Percentiles rank a stretch among this genome's conserved stretches.
phyloP scores from a whole-genome alignment of 345 rosid genomes.

The Salix purpurea region DNA sequence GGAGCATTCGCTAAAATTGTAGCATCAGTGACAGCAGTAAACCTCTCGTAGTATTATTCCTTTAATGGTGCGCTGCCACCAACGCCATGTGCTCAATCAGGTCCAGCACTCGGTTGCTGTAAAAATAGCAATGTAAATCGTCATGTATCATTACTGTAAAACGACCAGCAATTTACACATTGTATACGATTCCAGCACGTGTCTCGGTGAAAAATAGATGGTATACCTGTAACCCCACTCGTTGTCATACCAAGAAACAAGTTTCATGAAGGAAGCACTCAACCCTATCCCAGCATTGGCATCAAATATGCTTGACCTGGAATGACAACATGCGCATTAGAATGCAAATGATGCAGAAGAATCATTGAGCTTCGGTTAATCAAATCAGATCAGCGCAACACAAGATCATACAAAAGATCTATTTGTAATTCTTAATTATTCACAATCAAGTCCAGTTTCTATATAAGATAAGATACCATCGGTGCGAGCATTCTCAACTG shows the following conservation, averaged over 20 bases:
- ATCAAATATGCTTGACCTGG: constrained; percentile 96
- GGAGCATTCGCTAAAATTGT: background rate
- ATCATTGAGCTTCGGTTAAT: background rate
- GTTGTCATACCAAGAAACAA: constrained; percentile 94
- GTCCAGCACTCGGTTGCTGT: constrained; percentile 96
- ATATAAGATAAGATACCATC: no score
- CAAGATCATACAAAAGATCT: background rate
- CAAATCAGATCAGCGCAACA: background rate
- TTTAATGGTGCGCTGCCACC: constrained; percentile 56
- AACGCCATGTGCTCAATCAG: constrained; percentile 92
- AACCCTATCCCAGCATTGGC: constrained; percentile 97
- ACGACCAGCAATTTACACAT: no score
- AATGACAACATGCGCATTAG: background rate
- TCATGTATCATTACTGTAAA: background rate
- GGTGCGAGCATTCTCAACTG: background rate
- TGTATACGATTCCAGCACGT: background rate
- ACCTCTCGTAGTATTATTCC: background rate
- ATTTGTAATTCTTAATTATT: background rate
- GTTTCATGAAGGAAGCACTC: constrained; percentile 74
- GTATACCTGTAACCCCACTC: constrained; percentile 99
- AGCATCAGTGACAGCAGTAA: background rate
- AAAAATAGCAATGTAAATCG: background rate
- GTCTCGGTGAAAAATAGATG: background rate
- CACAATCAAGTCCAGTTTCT: background rate
- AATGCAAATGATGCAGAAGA: background rate